phyloP scores from a whole-genome alignment of 2,329 filamentous ascomycete species.

The Trichophyton mentagrophytes region DNA sequence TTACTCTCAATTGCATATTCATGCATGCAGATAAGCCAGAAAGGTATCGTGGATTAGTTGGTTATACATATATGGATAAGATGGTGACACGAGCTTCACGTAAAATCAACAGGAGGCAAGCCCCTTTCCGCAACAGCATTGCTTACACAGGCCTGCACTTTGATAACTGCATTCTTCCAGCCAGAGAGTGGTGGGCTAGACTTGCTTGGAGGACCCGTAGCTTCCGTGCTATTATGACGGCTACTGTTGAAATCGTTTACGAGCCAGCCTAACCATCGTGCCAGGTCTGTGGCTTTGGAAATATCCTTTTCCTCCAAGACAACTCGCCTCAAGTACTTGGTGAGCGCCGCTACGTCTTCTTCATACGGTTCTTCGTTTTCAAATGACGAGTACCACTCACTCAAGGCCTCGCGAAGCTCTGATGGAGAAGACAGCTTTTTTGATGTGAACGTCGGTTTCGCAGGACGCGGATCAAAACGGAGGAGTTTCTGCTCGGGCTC shows the following conservation, averaged over 20 bases:
- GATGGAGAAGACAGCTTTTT: constrained; percentile 41
- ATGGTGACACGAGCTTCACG: neutral
- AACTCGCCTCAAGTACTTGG: constrained; percentile 58
- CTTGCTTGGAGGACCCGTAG: neutral
- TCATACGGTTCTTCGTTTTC: constrained; percentile 60
- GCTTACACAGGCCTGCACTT: constrained; percentile 34
- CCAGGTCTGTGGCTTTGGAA: constrained; percentile 56
- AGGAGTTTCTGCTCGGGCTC: constrained; percentile 27
- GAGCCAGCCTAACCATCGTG: constrained; percentile 48
- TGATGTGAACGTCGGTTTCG: constrained; percentile 50
- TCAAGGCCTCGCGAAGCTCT: constrained; percentile 62
- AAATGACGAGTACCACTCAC: constrained; percentile 64
- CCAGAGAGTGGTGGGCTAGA: neutral
- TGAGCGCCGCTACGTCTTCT: constrained; percentile 64
- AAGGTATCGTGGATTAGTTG: neutral
- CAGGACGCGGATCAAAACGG: constrained; percentile 37
- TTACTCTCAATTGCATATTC: neutral
- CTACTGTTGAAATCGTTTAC: constrained; percentile 20
- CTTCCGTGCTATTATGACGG: neutral
- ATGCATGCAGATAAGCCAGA: neutral
- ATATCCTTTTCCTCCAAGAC: constrained; percentile 65
- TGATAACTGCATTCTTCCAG: constrained; percentile 14
- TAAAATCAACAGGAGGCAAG: constrained; percentile 42
- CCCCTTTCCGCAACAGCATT: constrained; percentile 45
- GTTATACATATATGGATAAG: neutral